phyloP scores from a whole-genome alignment of 352 stramenopile genomes.

The Phytopythium aichiense region DNA sequence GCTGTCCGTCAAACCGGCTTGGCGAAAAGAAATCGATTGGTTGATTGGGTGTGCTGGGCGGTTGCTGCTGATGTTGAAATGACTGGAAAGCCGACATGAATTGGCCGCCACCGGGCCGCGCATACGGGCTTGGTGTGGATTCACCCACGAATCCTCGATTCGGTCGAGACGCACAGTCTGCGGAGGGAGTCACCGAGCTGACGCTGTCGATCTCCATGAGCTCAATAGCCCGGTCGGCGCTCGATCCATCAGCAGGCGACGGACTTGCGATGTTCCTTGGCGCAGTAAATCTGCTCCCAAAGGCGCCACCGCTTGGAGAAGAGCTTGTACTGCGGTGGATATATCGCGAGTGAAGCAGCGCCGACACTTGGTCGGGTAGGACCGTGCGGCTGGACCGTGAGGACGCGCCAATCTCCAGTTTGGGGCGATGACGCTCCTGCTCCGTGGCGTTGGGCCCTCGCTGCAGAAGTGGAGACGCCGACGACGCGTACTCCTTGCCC shows the following conservation, averaged over 20 bases:
- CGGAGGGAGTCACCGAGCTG: not conserved
- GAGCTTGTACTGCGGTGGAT: not conserved
- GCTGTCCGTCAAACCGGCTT: not conserved
- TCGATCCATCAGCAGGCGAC: not conserved
- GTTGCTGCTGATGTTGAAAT: not conserved
- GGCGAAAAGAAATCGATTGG: not conserved
- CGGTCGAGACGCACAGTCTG: not conserved
- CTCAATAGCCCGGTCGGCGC: not conserved
- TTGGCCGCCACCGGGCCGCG: not conserved
- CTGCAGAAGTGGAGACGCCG: not conserved
- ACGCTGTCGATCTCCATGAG: not conserved
- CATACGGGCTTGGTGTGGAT: not conserved
- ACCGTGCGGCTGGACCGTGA: not conserved
- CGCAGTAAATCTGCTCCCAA: not conserved
- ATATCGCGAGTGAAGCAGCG: not conserved
- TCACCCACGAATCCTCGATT: not conserved
- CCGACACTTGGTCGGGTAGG: not conserved
- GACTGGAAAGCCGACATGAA: not conserved
- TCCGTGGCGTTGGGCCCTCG: not conserved
- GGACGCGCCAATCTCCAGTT: not conserved
- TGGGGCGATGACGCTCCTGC: not conserved
- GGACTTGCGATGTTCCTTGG: not conserved
- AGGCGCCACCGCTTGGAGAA: not conserved
- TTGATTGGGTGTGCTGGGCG: not conserved
- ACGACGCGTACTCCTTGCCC: slow-evolving; percentile 2